These are phyloP conservation scores for Echites panduratus DNA, from an alignment of 257 asterid genomes.

Conservation along the genomic window DNA sequence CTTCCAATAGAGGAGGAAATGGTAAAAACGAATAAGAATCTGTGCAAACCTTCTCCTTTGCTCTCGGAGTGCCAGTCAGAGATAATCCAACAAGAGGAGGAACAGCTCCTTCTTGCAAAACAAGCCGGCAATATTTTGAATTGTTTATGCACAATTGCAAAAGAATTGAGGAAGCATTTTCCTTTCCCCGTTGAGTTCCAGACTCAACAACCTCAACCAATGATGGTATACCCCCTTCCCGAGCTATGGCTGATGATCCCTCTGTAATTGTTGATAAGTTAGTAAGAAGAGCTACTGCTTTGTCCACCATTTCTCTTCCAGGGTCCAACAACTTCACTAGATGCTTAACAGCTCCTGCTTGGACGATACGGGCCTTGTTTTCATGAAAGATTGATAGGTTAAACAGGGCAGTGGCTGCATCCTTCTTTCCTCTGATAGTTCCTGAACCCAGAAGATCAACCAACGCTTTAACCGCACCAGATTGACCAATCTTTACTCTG, in stretches of 20 bases:
- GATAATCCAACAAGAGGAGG: slow-evolving; percentile 94
- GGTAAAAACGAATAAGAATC: neutral
- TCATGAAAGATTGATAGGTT: slow-evolving; percentile 84
- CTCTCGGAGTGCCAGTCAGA: slow-evolving; percentile 84
- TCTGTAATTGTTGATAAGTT: slow-evolving; percentile 70
- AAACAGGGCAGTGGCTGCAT: slow-evolving; percentile 88
- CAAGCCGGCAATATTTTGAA: slow-evolving; percentile 58
- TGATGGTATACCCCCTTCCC: slow-evolving; percentile 73
- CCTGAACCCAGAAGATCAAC: slow-evolving; percentile 76
- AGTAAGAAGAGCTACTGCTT: slow-evolving; percentile 89
- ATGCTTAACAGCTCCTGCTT: slow-evolving; percentile 80
- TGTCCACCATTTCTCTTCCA: slow-evolving; percentile 68
- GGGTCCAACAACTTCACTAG: slow-evolving; percentile 70
- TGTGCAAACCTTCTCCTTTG: slow-evolving; percentile 76
- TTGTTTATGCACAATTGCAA: slow-evolving; percentile 77
- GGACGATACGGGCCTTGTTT: slow-evolving; percentile 87
- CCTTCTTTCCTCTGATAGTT: slow-evolving; percentile 80
- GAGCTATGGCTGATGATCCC: slow-evolving; percentile 85
- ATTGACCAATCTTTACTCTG: slow-evolving; percentile 72
- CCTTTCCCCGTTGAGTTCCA: slow-evolving; percentile 90
- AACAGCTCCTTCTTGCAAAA: slow-evolving; percentile 95
- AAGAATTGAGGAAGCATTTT: slow-evolving; percentile 78
- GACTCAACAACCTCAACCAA: slow-evolving; percentile 78
- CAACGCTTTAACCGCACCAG: slow-evolving; percentile 76
- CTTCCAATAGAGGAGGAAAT: neutral